Percentiles rank a stretch among this genome's conserved stretches.
These are phyloP conservation scores for Lactifluus volemus DNA, from an alignment of 768 basidiomycete genomes.

Conservation along the genomic window DNA sequence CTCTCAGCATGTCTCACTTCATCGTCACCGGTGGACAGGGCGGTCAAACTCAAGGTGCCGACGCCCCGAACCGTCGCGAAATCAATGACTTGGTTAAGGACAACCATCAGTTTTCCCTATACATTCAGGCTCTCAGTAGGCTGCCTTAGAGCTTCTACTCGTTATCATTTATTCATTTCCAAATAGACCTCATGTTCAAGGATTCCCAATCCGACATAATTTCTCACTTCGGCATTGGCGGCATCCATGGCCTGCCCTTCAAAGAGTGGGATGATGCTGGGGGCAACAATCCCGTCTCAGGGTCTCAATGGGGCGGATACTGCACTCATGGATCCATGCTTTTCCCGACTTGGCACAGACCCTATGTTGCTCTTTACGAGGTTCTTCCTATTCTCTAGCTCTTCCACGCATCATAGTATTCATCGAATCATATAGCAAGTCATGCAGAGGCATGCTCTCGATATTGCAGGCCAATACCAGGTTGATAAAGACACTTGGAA, in stretches of 20 bases:
- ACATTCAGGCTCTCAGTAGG: constrained; percentile 42
- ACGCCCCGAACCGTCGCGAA: constrained; percentile 17
- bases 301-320: constrained; percentile 36
- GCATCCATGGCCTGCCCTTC: constrained; percentile 46
- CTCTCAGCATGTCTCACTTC: constrained; percentile 11
- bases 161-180: neutral
- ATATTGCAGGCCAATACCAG: constrained; percentile 35
- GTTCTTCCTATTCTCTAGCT: constrained; percentile 24
- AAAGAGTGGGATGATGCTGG: constrained; percentile 36
- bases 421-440: constrained; percentile 34
- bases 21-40: constrained; percentile 10
- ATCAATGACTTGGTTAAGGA: constrained; percentile 28
- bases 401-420: neutral
- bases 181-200: constrained; percentile 27
- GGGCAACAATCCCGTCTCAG: constrained; percentile 21
- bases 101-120: constrained; percentile 40
- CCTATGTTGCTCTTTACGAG: constrained; percentile 43
- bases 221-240: constrained; percentile 39
- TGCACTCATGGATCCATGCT: constrained; percentile 46
- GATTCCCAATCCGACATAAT: constrained; percentile 25
- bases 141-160: neutral
- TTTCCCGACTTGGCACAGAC: constrained; percentile 51
- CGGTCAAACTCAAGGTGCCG: constrained; percentile 4
- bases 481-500: constrained; percentile 24
- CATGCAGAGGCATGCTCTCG: constrained; percentile 32